phyloP scores from a whole-genome alignment of 257 asterid species.

The Solanum chilense region DNA sequence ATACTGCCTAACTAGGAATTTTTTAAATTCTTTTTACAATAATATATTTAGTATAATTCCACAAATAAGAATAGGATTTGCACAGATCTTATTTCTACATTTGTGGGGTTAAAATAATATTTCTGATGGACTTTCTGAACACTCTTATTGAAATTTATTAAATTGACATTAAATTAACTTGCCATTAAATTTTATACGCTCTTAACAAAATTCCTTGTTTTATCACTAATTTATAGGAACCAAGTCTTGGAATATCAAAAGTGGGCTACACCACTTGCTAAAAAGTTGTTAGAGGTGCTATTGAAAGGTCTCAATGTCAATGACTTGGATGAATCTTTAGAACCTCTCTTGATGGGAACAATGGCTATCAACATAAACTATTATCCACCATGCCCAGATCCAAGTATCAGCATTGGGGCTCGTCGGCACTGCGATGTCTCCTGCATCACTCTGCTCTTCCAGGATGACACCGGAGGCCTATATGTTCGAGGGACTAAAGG shows the following conservation, averaged over 20 bases:
- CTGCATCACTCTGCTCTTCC: constrained; percentile 39
- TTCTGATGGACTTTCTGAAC: neutral
- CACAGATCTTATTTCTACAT: neutral
- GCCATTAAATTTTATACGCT: neutral
- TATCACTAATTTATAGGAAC: constrained; percentile 3
- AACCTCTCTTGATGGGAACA: constrained; percentile 31
- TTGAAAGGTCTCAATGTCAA: constrained; percentile 29
- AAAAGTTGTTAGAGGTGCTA: constrained; percentile 21
- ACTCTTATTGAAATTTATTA: neutral
- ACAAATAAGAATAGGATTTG: neutral
- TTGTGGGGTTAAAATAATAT: neutral
- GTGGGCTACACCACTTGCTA: constrained; percentile 24
- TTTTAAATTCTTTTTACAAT: neutral
- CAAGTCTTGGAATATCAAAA: constrained; percentile 31
- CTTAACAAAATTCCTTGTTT: neutral
- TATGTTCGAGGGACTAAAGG: constrained; percentile 20
- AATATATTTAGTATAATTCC: neutral
- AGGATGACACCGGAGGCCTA: constrained; percentile 49
- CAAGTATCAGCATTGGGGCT: constrained; percentile 34
- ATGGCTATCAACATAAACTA: constrained; percentile 16
- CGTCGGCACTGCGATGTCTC: constrained; percentile 38
- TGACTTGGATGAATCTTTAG: constrained; percentile 17
- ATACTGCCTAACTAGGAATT: neutral
- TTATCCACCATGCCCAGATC: constrained; percentile 42
- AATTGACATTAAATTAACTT: neutral